A percentile compares a stretch with the other conserved stretches of the same genome.
Conservation (phyloP, 305 asterid species). For the Fraxinus sp. region DNA sequence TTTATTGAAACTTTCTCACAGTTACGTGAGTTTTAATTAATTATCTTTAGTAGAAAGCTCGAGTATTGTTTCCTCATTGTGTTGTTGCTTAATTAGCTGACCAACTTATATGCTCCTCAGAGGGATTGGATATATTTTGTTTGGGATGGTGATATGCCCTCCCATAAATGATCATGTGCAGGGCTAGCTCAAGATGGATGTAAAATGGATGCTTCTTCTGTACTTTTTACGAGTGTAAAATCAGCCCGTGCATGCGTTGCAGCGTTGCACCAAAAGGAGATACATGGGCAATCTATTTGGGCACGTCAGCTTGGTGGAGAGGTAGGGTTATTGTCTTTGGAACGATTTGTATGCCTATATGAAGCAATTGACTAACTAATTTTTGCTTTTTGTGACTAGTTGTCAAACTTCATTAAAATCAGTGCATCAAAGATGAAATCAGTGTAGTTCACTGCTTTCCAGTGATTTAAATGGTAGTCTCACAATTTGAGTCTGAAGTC, state of each 20-base stretch:
- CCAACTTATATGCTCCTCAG: slow-evolving; percentile 6
- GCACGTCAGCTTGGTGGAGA: slow-evolving; percentile 99
- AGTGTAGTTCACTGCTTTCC: not conserved
- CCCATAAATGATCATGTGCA: slow-evolving; percentile 30
- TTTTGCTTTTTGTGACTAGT: not conserved
- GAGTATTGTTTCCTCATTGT: slow-evolving; percentile 11
- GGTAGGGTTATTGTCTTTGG: slow-evolving; percentile 39
- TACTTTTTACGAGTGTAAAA: slow-evolving; percentile 74
- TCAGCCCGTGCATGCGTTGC: slow-evolving; percentile 91
- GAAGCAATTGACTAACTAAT: not conserved
- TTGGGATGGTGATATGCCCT: slow-evolving; percentile 18
- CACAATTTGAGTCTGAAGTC: not conserved
- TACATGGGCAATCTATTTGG: slow-evolving; percentile 75
- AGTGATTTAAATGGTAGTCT: not conserved
- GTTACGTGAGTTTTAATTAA: not conserved
- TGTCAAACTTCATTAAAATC: not conserved
- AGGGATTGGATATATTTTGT: slow-evolving; percentile 2
- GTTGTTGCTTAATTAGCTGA: slow-evolving; percentile 7
- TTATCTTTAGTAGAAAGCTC: not conserved
- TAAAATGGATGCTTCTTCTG: slow-evolving; percentile 65
- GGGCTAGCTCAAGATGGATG: slow-evolving; percentile 92
- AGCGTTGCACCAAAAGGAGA: slow-evolving; percentile 72
- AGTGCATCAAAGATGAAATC: not conserved
- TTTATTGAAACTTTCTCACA: not conserved
- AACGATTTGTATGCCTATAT: not conserved